Evolutionary conservation across 73 alveolate species (phyloP).

Genomic region (Effrenium voratum): DNA sequence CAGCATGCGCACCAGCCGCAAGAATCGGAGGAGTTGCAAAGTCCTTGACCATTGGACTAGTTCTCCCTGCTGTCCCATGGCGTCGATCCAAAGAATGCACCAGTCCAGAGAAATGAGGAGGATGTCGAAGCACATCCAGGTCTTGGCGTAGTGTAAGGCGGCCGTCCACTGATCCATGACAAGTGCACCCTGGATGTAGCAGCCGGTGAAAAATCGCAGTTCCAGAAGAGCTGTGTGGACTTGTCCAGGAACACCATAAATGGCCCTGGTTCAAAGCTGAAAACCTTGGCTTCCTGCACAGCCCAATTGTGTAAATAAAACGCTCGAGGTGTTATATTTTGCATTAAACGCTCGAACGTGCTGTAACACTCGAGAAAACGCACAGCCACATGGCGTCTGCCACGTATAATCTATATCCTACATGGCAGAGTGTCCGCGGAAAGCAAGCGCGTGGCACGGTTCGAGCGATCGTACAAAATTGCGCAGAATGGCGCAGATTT

Average conservation of each 20-base stretch:
- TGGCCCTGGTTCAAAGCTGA: no score
- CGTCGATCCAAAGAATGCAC: background rate
- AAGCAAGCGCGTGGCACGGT: no score
- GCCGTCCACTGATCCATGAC: background rate
- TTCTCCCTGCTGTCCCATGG: background rate
- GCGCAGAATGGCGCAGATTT: no score
- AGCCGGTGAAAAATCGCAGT: background rate
- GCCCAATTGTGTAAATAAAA: no score
- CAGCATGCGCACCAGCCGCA: slow-evolving; percentile 6
- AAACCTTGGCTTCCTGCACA: no score
- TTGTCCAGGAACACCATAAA: background rate
- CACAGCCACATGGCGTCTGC: no score
- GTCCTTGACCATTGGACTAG: slow-evolving; percentile 2
- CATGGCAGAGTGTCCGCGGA: no score
- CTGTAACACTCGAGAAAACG: no score
- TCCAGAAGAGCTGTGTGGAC: slow-evolving; percentile 5
- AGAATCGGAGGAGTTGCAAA: background rate
- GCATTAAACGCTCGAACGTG: no score
- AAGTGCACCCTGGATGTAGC: background rate
- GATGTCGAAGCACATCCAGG: background rate
- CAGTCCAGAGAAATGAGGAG: background rate
- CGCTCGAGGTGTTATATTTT: no score
- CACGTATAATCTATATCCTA: no score
- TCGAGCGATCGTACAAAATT: no score
- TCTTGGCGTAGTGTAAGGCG: background rate